A percentile compares a stretch with the other conserved stretches of the same genome.
Conservation (phyloP, 495 filamentous ascomycete species). For the Symbiotaphrina buchneri region DNA sequence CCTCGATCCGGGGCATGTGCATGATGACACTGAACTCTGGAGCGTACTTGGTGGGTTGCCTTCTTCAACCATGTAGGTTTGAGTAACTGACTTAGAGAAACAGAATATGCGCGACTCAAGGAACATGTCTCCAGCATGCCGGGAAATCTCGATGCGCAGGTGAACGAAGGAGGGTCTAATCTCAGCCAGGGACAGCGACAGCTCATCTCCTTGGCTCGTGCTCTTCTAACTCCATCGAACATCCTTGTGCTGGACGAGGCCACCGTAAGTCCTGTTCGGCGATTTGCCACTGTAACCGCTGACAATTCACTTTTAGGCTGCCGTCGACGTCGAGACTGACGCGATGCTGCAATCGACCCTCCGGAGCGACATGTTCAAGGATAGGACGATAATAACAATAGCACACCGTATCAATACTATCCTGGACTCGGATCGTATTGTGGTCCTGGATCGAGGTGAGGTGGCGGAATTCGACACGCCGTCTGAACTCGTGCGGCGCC, state of each 20-base stretch:
- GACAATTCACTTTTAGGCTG: conserved; percentile 25
- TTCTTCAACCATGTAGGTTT: neutral
- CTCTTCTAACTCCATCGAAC: conserved; percentile 84
- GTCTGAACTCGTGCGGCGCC: conserved; percentile 23
- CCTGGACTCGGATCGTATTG: conserved; percentile 74
- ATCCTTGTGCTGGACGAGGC: conserved; percentile 96
- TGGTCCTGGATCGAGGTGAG: conserved; percentile 56
- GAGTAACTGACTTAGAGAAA: conserved; percentile 3
- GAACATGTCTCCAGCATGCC: conserved; percentile 79
- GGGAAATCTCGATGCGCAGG: conserved; percentile 68
- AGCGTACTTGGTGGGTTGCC: conserved; percentile 62
- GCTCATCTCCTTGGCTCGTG: conserved; percentile 78
- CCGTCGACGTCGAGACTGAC: conserved; percentile 89
- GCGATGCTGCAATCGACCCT: conserved; percentile 53
- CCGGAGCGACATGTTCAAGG: conserved; percentile 42
- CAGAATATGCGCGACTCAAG: conserved; percentile 85
- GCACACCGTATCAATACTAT: conserved; percentile 96
- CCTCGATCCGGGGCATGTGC: conserved; percentile 81
- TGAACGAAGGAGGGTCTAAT: conserved; percentile 81
- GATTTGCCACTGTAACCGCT: conserved; percentile 2
- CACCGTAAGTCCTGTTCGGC: conserved; percentile 24
- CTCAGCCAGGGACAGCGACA: conserved; percentile 81
- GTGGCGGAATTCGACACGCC: conserved; percentile 23
- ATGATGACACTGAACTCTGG: conserved; percentile 97
- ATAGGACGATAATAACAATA: conserved; percentile 94